Percentiles rank a stretch among this genome's conserved stretches.
These are phyloP conservation scores for Epichloe aotearoae DNA, from an alignment of 2,329 filamentous ascomycete species.

Conservation along the genomic window DNA sequence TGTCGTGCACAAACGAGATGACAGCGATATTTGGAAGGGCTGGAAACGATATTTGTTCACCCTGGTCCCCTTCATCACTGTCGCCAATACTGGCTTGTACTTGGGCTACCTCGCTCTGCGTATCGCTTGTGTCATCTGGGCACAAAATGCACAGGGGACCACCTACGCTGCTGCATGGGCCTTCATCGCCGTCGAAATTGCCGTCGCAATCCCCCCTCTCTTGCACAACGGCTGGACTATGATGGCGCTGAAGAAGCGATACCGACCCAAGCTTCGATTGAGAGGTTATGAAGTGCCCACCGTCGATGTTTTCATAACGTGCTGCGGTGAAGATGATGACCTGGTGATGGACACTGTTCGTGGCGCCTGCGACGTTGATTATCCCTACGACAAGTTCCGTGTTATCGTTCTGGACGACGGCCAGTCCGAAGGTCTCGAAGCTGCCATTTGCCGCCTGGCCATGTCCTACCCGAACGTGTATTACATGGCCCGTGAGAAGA, in stretches of 20 bases:
- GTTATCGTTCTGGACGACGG: constrained; percentile 45
- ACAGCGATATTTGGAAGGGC: constrained; percentile 30
- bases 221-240: constrained; percentile 48
- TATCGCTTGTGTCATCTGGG: constrained; percentile 37
- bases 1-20: constrained; percentile 28
- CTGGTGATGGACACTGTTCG: constrained; percentile 43
- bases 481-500: constrained; percentile 39
- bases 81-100: constrained; percentile 29
- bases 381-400: constrained; percentile 37
- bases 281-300: constrained; percentile 34
- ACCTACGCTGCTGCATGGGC: constrained; percentile 40
- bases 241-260: constrained; percentile 40
- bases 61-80: constrained; percentile 24
- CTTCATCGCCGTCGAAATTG: constrained; percentile 41
- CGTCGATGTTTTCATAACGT: constrained; percentile 44
- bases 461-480: constrained; percentile 33
- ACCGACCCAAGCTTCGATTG: constrained; percentile 39
- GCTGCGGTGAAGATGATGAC: constrained; percentile 43
- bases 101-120: constrained; percentile 37
- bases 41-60: constrained; percentile 28
- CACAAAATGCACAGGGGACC: constrained; percentile 27
- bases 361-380: constrained; percentile 41
- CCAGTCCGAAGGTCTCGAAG: constrained; percentile 28
- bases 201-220: constrained; percentile 35
- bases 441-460: constrained; percentile 23